Evolutionary conservation across 345 rosid species (phyloP).

Genomic region (Acer negundo): DNA sequence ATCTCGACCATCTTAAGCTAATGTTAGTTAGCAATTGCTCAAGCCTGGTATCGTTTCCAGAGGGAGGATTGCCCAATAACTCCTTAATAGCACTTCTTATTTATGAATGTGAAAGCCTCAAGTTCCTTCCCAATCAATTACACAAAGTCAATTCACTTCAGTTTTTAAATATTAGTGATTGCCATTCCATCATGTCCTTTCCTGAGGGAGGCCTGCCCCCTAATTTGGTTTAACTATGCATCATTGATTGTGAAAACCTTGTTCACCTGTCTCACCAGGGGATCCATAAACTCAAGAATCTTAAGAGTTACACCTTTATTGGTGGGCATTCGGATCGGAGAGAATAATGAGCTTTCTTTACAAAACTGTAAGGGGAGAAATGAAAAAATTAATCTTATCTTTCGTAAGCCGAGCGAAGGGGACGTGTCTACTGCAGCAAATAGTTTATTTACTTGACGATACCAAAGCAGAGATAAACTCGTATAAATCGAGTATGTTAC

Average conservation of each 20-base stretch:
- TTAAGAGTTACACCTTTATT: conserved; percentile 20
- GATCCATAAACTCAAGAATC: conserved; percentile 18
- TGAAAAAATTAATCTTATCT: no score
- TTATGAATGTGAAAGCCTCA: conserved; percentile 2
- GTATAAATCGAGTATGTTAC: neutral
- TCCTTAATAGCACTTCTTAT: neutral
- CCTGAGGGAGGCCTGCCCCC: conserved; percentile 10
- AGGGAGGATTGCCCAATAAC: neutral
- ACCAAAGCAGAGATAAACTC: neutral
- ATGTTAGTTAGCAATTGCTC: neutral
- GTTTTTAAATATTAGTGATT: conserved; percentile 1
- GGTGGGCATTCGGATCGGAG: neutral
- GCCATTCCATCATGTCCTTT: conserved; percentile 12
- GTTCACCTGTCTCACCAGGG: conserved; percentile 7
- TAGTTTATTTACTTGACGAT: no score
- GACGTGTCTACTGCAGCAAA: no score
- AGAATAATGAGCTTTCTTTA: no score
- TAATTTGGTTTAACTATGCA: conserved; percentile 7
- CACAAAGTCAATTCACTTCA: conserved; percentile 9
- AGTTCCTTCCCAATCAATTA: conserved; percentile 16
- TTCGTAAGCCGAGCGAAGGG: no score
- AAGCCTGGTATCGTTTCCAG: neutral
- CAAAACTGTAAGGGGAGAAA: neutral
- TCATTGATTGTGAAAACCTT: conserved; percentile 17
- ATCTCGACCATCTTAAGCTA: neutral